Conservation (phyloP, 2,329 filamentous ascomycete genomes). For the Paraphaeosphaeria minitans region DNA sequence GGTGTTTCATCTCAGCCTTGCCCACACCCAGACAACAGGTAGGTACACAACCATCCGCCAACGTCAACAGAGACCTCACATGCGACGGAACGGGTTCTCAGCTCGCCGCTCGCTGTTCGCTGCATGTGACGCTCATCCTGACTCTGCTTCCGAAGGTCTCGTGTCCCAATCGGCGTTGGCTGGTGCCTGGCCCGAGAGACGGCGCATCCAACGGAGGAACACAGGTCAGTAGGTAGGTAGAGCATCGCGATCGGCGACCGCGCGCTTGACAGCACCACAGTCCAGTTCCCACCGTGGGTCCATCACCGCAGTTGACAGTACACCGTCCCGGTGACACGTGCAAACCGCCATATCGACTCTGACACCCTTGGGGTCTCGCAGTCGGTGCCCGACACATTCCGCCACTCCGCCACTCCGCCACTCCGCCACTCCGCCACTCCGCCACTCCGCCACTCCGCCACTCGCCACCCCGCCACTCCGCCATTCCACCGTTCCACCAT, state of each 20-base stretch:
- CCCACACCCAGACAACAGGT: neutral
- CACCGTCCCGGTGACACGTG: conserved; percentile 12
- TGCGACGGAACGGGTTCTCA: neutral
- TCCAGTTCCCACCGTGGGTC: neutral
- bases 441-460: no score
- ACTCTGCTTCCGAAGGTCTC: neutral
- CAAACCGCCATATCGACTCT: conserved; percentile 8
- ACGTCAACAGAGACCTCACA: neutral
- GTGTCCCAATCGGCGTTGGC: neutral
- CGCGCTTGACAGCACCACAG: neutral
- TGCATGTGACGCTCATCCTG: neutral
- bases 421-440: no score
- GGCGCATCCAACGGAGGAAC: neutral
- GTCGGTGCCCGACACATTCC: conserved; percentile 11
- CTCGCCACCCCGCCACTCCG: no score
- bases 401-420: no score
- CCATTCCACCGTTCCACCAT: no score
- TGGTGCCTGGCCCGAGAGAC: neutral
- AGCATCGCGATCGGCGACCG: neutral
- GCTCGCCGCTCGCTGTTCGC: neutral
- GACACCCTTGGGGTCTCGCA: conserved; percentile 4
- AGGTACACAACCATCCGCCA: neutral
- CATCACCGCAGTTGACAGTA: conserved; percentile 5
- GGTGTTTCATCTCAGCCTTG: neutral
- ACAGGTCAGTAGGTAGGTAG: no score